phyloP scores from a whole-genome alignment of 306 rosid genomes.

The Cicer cuneatum region DNA sequence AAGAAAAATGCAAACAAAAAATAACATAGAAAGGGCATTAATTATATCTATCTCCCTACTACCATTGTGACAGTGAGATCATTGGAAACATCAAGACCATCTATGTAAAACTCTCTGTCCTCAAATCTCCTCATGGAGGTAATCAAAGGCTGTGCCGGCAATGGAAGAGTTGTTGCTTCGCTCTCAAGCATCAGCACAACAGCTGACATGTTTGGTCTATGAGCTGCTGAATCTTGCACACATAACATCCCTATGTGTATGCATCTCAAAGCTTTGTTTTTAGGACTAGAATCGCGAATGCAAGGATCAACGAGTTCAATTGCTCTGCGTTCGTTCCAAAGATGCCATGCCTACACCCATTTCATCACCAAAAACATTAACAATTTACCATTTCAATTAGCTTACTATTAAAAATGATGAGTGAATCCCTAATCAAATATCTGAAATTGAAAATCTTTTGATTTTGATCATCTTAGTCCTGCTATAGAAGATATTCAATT shows the following conservation, averaged over 20 bases:
- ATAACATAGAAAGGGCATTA: background rate
- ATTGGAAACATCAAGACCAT: conserved; percentile 62
- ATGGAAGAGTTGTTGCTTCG: conserved; percentile 66
- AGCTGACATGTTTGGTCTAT: conserved; percentile 74
- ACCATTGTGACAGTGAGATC: conserved; percentile 69
- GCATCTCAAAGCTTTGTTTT: conserved; percentile 63
- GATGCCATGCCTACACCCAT: conserved; percentile 81
- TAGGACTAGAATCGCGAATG: conserved; percentile 54
- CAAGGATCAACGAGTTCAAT: conserved; percentile 72
- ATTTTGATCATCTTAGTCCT: background rate
- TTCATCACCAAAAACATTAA: conserved; percentile 31
- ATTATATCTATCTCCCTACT: conserved; percentile 66
- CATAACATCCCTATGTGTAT: conserved; percentile 85
- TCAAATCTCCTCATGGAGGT: conserved; percentile 61
- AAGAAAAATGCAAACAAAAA: conserved; percentile 27
- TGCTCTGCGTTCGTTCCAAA: conserved; percentile 69
- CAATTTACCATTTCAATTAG: background rate
- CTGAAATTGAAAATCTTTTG: too few species aligned
- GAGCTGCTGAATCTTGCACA: conserved; percentile 81
- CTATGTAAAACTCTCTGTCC: conserved; percentile 57
- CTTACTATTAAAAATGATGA: conserved; percentile 3
- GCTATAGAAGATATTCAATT: too few species aligned
- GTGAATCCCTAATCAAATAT: too few species aligned
- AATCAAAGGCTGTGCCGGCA: conserved; percentile 68
- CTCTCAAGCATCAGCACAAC: conserved; percentile 87